phyloP scores from a whole-genome alignment of 2,329 filamentous ascomycete species.

The Tolypocladium nubicola region DNA sequence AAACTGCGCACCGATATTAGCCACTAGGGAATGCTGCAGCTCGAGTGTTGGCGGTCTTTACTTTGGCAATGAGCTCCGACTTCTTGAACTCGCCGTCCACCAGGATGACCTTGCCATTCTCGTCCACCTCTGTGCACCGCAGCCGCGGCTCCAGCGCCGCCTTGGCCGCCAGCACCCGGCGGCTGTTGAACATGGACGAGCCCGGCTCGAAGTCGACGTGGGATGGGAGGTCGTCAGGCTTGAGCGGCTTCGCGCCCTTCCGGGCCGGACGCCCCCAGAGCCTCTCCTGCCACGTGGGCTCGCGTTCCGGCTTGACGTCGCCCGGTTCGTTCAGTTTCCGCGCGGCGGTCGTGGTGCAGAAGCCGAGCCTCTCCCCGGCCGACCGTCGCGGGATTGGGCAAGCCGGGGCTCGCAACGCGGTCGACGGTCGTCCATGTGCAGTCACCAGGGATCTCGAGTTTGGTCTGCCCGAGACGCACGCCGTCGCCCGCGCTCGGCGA shows the following conservation, averaged over 20 bases:
- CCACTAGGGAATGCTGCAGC: neutral
- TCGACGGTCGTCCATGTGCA: neutral
- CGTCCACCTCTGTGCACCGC: slow-evolving; percentile 90
- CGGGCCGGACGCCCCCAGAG: slow-evolving; percentile 32
- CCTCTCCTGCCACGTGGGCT: slow-evolving; percentile 35
- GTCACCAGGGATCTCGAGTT: neutral
- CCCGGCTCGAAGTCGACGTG: slow-evolving; percentile 47
- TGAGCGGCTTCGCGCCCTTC: slow-evolving; percentile 30
- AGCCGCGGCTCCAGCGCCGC: slow-evolving; percentile 76
- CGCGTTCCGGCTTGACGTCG: slow-evolving; percentile 9
- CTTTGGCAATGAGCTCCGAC: slow-evolving; percentile 91
- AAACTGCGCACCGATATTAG: slow-evolving; percentile 44
- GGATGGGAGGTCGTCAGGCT: slow-evolving; percentile 48
- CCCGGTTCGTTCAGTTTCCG: slow-evolving; percentile 12
- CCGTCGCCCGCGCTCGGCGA: slow-evolving; percentile 8
- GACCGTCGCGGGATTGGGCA: too few species aligned
- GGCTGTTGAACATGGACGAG: slow-evolving; percentile 51
- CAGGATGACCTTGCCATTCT: slow-evolving; percentile 81
- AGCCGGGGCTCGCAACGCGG: neutral
- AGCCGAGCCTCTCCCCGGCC: neutral
- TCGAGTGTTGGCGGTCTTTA: slow-evolving; percentile 20
- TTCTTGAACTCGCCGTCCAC: slow-evolving; percentile 97
- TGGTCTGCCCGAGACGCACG: neutral
- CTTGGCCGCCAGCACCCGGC: slow-evolving; percentile 61
- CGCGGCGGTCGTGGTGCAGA: slow-evolving; percentile 17